Percentiles rank a stretch among this genome's conserved stretches.
These are phyloP conservation scores for Macrophomina phaseolina DNA, from an alignment of 2,329 filamentous ascomycete species.

Conservation along the genomic window DNA sequence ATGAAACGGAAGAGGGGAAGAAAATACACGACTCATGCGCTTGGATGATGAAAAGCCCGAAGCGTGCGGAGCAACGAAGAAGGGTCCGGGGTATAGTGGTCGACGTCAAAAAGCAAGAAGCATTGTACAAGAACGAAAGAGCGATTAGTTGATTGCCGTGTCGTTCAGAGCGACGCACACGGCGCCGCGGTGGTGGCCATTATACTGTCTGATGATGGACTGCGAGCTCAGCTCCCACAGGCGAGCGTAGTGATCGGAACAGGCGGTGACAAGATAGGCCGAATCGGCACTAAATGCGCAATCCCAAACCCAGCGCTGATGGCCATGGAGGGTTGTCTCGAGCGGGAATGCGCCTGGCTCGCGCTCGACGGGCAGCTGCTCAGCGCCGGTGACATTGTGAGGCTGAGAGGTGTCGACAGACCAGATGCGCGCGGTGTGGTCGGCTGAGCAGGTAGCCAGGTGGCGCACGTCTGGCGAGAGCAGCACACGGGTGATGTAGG, in stretches of 20 bases:
- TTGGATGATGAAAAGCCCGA: background rate
- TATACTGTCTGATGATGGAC: slow-evolving; percentile 92
- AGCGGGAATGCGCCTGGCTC: slow-evolving; percentile 71
- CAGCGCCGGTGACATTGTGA: slow-evolving; percentile 41
- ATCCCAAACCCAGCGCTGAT: slow-evolving; percentile 98
- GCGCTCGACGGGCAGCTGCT: slow-evolving; percentile 42
- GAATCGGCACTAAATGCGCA: slow-evolving; percentile 94
- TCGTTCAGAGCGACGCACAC: slow-evolving; percentile 95
- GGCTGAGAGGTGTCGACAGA: slow-evolving; percentile 68
- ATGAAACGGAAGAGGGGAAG: background rate
- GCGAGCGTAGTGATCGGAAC: slow-evolving; percentile 89
- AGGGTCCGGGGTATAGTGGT: slow-evolving; percentile 8
- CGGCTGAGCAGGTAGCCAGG: slow-evolving; percentile 89
- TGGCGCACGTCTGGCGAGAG: slow-evolving; percentile 94
- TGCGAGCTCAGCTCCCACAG: slow-evolving; percentile 89
- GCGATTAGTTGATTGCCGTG: slow-evolving; percentile 43
- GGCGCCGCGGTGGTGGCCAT: slow-evolving; percentile 88
- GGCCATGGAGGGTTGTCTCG: slow-evolving; percentile 84
- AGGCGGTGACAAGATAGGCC: slow-evolving; percentile 91
- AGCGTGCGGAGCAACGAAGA: background rate
- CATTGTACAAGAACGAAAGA: background rate
- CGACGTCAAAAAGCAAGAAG: background rate
- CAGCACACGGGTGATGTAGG: slow-evolving; percentile 90
- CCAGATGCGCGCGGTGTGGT: slow-evolving; percentile 97
- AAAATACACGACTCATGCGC: background rate